A percentile compares a stretch with the other conserved stretches of the same genome.
phyloP scores from a whole-genome alignment of 345 rosid species.

The Cardamine chenopodiifolia region DNA sequence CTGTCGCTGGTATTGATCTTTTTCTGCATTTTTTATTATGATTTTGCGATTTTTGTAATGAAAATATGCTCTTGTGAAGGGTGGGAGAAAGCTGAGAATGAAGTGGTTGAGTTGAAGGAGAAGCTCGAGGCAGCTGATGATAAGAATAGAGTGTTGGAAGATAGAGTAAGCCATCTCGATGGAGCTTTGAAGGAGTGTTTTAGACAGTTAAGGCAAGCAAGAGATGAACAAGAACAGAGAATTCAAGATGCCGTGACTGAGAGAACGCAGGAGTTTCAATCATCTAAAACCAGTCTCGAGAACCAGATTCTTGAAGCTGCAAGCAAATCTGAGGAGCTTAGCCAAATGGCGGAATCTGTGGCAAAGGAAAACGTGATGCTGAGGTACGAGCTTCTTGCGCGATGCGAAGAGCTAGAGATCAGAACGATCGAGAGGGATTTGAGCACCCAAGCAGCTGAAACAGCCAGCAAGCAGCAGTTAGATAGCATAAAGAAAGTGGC shows the following conservation, averaged over 20 bases:
- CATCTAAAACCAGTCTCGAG: constrained; percentile 56
- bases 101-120: constrained; percentile 57
- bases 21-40: not conserved
- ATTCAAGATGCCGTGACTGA: constrained; percentile 59
- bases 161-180: constrained; percentile 79
- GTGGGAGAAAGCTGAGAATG: constrained; percentile 95
- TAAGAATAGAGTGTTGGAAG: constrained; percentile 61
- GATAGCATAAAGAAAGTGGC: constrained; percentile 89
- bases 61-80: constrained; percentile 48
- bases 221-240: constrained; percentile 76
- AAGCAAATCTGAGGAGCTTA: constrained; percentile 42
- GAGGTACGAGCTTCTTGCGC: constrained; percentile 61
- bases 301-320: constrained; percentile 52
- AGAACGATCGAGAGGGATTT: constrained; percentile 81
- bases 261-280: constrained; percentile 57
- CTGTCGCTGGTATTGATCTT: constrained; percentile 73
- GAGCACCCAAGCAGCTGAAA: constrained; percentile 84
- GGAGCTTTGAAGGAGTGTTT: constrained; percentile 96
- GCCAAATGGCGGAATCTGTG: constrained; percentile 54
- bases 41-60: not conserved
- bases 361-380: constrained; percentile 65
- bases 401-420: constrained; percentile 72
- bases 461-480: constrained; percentile 83
- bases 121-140: constrained; percentile 60
- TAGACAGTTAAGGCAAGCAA: constrained; percentile 83